A percentile compares a stretch with the other conserved stretches of the same genome.
phyloP scores from a whole-genome alignment of 192 early-diverging fungal genomes.

The Haplosporangium gracile region DNA sequence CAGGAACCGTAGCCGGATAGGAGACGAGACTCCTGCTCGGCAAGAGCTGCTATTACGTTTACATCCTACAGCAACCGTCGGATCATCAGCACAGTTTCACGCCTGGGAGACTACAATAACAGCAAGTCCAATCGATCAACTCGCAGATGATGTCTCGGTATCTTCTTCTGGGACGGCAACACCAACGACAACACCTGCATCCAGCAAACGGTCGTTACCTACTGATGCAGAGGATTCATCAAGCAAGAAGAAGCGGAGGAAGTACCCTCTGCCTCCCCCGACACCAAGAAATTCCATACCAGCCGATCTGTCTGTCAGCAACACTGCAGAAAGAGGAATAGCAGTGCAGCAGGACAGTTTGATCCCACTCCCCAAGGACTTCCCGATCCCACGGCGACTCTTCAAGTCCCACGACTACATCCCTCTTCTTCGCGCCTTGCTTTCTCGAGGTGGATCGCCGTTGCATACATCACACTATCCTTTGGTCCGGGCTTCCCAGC shows the following conservation, averaged over 20 bases:
- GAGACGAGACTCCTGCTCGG: not conserved
- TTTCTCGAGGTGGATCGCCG: constrained; percentile 40
- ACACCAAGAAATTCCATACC: not conserved
- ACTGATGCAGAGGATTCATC: constrained; percentile 6
- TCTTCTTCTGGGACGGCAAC: not conserved
- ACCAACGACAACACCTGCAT: not conserved
- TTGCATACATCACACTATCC: constrained; percentile 36
- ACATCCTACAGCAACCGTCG: not conserved
- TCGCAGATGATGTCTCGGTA: not conserved
- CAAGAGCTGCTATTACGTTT: not conserved
- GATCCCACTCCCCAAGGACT: constrained; percentile 42
- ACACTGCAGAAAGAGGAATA: not conserved
- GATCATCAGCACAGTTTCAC: not conserved
- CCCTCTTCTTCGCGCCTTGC: constrained; percentile 14
- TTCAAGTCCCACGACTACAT: constrained; percentile 29
- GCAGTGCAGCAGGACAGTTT: not conserved
- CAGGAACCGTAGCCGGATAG: not conserved
- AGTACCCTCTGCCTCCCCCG: constrained; percentile 25
- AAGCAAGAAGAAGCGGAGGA: constrained; percentile 34
- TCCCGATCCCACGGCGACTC: constrained; percentile 40
- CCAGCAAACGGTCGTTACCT: not conserved
- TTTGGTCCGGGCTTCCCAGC: constrained; percentile 35
- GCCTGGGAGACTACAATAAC: not conserved
- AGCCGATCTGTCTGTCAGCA: not conserved
- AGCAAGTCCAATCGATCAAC: not conserved